These are phyloP conservation scores for Fusarium transvaalense DNA, from an alignment of 2,329 filamentous ascomycete genomes.

Conservation along the genomic window DNA sequence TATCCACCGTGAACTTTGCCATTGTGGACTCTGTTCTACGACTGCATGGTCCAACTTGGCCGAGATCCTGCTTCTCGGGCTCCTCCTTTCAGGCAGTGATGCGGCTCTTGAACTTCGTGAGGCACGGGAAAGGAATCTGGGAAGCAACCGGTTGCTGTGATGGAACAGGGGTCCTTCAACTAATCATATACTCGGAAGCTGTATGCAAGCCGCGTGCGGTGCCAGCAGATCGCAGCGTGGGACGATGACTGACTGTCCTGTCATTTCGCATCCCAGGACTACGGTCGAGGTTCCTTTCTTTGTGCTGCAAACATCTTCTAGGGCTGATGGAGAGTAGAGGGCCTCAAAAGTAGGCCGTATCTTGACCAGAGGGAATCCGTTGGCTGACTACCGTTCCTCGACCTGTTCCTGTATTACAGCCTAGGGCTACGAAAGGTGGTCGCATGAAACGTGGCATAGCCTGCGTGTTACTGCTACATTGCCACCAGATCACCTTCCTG, in stretches of 20 bases:
- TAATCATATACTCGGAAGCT: constrained; percentile 30
- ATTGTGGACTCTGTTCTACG: background rate
- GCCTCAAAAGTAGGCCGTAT: constrained; percentile 40
- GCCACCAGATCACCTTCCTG: constrained; percentile 14
- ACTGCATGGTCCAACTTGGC: constrained; percentile 12
- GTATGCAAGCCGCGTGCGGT: constrained; percentile 44
- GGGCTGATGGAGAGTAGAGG: constrained; percentile 23
- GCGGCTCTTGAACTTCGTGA: constrained; percentile 24
- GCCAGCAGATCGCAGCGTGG: constrained; percentile 42
- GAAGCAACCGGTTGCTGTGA: constrained; percentile 16
- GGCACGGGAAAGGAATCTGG: background rate
- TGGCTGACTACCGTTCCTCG: constrained; percentile 21
- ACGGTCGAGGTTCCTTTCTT: constrained; percentile 21
- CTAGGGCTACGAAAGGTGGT: constrained; percentile 34
- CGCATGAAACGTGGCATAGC: constrained; percentile 43
- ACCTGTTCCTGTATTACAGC: constrained; percentile 16
- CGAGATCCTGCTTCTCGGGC: constrained; percentile 12
- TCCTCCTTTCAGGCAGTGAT: constrained; percentile 11
- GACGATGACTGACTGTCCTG: constrained; percentile 12
- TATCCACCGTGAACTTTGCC: constrained; percentile 31
- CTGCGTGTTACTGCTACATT: constrained; percentile 13
- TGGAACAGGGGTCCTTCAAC: constrained; percentile 33
- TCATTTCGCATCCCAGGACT: constrained; percentile 30
- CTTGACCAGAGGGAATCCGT: constrained; percentile 16
- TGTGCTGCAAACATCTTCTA: constrained; percentile 9